Conservation (phyloP, 768 basidiomycete genomes). For the Saitozyma podzolica region DNA sequence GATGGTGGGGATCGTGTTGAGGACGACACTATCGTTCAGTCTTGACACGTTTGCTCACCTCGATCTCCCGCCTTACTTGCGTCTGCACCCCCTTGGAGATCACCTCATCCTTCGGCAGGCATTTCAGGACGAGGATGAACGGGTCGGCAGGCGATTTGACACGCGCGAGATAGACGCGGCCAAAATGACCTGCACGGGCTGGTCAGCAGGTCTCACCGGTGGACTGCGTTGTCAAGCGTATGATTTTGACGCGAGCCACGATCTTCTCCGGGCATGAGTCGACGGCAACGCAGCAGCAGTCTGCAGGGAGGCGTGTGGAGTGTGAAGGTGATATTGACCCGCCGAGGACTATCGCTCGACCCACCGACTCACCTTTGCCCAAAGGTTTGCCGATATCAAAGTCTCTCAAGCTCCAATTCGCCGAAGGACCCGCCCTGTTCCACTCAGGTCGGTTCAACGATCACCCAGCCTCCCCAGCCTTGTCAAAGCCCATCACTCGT, state of each 20-base stretch:
- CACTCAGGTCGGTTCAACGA: too few relatives aligned
- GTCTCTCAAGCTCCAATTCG: slow-evolving; percentile 30
- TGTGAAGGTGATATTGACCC: too few relatives aligned
- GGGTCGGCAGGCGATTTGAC: slow-evolving; percentile 73
- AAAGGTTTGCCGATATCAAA: slow-evolving; percentile 46
- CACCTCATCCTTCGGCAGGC: slow-evolving; percentile 93
- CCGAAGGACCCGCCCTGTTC: background rate
- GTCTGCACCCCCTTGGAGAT: slow-evolving; percentile 86
- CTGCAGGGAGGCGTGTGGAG: background rate
- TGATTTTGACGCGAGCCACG: background rate
- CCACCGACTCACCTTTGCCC: slow-evolving; percentile 43
- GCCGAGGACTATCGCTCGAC: too few relatives aligned
- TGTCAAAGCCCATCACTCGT: too few relatives aligned
- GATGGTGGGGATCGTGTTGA: too few relatives aligned
- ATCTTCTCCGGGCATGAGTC: background rate
- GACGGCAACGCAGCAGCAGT: background rate
- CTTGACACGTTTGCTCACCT: slow-evolving; percentile 59
- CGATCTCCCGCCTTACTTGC: slow-evolving; percentile 94
- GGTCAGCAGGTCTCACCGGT: slow-evolving; percentile 89
- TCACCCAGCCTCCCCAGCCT: too few relatives aligned
- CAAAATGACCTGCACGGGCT: slow-evolving; percentile 96
- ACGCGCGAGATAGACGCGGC: slow-evolving; percentile 96
- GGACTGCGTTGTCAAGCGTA: slow-evolving; percentile 47
- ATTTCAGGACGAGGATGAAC: slow-evolving; percentile 95
- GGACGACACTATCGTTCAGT: too few relatives aligned